Conservation (phyloP, 2,329 filamentous ascomycete species). For the Fusarium sp. region DNA sequence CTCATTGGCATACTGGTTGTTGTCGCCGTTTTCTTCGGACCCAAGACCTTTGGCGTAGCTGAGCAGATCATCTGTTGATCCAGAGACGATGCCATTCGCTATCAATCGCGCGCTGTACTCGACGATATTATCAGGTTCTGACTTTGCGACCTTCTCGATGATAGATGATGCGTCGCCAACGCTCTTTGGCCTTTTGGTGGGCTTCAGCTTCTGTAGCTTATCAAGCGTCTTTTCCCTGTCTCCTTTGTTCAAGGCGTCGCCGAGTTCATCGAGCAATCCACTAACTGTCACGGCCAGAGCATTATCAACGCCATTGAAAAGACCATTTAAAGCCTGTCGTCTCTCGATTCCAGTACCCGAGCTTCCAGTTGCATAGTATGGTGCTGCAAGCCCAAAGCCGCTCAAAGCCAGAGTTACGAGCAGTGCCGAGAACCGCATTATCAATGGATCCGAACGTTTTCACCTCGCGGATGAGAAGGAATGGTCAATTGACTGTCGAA, state of each 20-base stretch:
- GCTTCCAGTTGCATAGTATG: fast-evolving
- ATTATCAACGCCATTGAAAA: background rate
- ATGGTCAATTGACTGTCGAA: background rate
- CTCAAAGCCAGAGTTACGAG: background rate
- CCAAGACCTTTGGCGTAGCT: background rate
- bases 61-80: background rate
- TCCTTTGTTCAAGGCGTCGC: background rate
- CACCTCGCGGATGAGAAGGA: fast-evolving
- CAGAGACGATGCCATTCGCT: background rate
- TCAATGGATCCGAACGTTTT: too few species aligned
- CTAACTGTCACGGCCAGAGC: background rate
- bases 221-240: background rate
- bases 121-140: background rate
- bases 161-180: background rate
- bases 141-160: background rate
- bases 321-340: background rate
- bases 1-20: background rate
- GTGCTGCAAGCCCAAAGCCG: background rate
- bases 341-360: background rate
- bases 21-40: background rate
- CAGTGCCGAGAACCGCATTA: background rate
- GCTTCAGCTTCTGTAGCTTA: background rate
- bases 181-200: background rate
- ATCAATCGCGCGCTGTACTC: slow-evolving; percentile 3
- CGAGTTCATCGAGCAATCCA: background rate